Conservation (phyloP, 345 rosid species). For the Heritiera littoralis region DNA sequence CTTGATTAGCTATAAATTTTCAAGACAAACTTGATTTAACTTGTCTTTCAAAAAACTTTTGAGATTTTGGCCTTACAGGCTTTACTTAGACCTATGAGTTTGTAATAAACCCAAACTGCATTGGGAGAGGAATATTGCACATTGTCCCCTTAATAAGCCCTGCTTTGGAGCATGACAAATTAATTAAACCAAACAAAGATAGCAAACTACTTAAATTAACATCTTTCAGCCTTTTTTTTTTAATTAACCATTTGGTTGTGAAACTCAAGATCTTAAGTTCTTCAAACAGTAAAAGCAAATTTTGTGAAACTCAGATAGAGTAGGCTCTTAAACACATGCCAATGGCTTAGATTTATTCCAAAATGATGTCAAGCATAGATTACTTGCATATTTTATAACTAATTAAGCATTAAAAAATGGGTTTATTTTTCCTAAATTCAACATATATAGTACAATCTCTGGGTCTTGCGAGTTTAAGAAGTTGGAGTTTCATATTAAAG, state of each 20-base stretch:
- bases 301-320: no score
- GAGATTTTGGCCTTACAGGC: slow-evolving; percentile 10
- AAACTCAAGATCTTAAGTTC: no score
- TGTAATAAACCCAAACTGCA: slow-evolving; percentile 14
- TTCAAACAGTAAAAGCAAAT: no score
- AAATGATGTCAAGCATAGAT: not conserved
- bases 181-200: not conserved
- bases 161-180: not conserved
- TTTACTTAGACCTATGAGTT: slow-evolving; percentile 16
- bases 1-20: slow-evolving; percentile 15
- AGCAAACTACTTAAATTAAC: not conserved
- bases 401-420: not conserved
- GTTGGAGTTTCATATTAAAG: not conserved
- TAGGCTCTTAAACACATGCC: not conserved
- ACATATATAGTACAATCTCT: not conserved
- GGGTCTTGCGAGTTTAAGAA: not conserved
- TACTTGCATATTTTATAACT: not conserved
- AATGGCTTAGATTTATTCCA: not conserved
- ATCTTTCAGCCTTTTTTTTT: not conserved
- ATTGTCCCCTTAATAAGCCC: slow-evolving; percentile 19
- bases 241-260: not conserved
- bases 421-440: not conserved
- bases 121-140: slow-evolving; percentile 23
- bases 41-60: no score
- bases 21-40: not conserved